phyloP scores from a whole-genome alignment of 768 basidiomycete species.

The Candolleomyces eurysporus region DNA sequence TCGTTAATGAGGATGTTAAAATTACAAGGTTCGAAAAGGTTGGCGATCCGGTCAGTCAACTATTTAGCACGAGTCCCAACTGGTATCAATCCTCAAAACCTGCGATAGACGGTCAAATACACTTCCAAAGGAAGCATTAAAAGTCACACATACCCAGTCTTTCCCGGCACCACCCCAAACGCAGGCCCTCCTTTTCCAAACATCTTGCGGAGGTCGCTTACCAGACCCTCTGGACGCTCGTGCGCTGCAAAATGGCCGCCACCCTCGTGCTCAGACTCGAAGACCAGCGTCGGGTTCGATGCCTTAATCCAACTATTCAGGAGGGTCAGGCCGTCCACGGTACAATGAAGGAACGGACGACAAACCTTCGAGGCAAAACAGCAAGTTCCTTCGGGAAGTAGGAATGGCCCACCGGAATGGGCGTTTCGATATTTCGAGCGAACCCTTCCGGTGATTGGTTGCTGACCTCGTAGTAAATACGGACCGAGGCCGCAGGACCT shows the following conservation, averaged over 20 bases:
- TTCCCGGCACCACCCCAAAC: constrained; percentile 44
- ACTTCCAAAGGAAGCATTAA: too few species aligned
- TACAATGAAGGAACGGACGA: not conserved
- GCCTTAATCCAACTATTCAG: constrained; percentile 39
- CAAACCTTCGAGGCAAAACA: constrained; percentile 28
- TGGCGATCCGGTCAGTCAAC: too few species aligned
- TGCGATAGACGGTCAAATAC: too few species aligned
- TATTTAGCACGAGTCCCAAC: too few species aligned
- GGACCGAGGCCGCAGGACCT: constrained; percentile 54
- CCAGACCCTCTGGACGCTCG: constrained; percentile 48
- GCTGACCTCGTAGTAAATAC: constrained; percentile 56
- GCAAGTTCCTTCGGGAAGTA: constrained; percentile 50
- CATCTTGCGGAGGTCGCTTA: constrained; percentile 51
- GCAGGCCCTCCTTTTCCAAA: constrained; percentile 52
- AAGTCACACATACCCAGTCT: constrained; percentile 34
- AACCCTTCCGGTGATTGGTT: constrained; percentile 5
- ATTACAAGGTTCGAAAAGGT: too few species aligned
- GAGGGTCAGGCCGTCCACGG: not conserved
- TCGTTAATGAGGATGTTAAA: too few species aligned
- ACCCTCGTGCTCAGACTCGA: constrained; percentile 42
- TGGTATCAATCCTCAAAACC: too few species aligned
- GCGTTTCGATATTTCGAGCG: constrained; percentile 1
- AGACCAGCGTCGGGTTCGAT: constrained; percentile 34
- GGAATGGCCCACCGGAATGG: constrained; percentile 48
- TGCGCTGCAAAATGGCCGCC: constrained; percentile 63